These are phyloP conservation scores for Takakia lepidozioides DNA, from an alignment of 225 moss, liverwort and hornwort species.

Conservation along the genomic window DNA sequence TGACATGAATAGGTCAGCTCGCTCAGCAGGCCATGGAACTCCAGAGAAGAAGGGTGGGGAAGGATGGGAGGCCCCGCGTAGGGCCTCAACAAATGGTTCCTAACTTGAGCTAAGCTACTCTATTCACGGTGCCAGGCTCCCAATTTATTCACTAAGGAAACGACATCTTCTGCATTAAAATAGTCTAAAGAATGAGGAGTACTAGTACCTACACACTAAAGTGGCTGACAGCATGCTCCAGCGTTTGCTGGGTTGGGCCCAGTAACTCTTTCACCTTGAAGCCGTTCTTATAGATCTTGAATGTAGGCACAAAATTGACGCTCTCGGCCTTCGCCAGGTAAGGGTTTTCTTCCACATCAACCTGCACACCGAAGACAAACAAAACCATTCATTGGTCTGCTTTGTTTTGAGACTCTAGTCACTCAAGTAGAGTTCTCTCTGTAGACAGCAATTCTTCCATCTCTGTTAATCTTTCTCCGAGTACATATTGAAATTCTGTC, in stretches of 20 bases:
- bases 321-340: slow-evolving; percentile 74
- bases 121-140: slow-evolving; percentile 23
- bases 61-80: slow-evolving; percentile 1
- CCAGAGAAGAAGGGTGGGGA: slow-evolving; percentile 18
- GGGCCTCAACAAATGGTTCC: slow-evolving; percentile 22
- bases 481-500: no score
- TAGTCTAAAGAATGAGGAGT: slow-evolving; percentile 32
- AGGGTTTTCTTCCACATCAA: slow-evolving; percentile 73
- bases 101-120: slow-evolving; percentile 19
- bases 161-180: slow-evolving; percentile 32
- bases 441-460: no score
- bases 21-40: slow-evolving; percentile 23
- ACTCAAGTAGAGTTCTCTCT: no score
- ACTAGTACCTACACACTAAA: slow-evolving; percentile 47
- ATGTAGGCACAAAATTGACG: slow-evolving; percentile 74
- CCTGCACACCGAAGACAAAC: slow-evolving; percentile 19
- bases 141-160: slow-evolving; percentile 30
- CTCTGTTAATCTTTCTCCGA: no score
- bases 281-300: slow-evolving; percentile 92
- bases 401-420: no score
- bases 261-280: slow-evolving; percentile 71
- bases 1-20: slow-evolving; percentile 26
- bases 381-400: no score
- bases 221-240: slow-evolving; percentile 62
- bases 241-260: slow-evolving; percentile 62